These are phyloP conservation scores for Sporothrix sp. DNA, from an alignment of 2,329 filamentous ascomycete genomes.

Conservation along the genomic window DNA sequence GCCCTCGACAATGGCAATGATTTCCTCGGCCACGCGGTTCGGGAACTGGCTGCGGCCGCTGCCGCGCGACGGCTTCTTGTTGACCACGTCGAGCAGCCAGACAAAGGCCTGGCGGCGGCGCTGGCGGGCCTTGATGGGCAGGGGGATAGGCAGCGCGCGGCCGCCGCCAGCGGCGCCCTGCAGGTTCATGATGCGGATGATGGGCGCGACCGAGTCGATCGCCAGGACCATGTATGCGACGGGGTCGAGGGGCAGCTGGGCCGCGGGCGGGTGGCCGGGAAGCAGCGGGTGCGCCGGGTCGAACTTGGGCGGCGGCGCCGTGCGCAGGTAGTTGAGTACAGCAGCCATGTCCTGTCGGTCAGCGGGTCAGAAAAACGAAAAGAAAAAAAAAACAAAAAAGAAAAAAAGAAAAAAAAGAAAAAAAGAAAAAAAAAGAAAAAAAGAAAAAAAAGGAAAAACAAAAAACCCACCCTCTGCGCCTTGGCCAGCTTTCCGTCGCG, in stretches of 20 bases:
- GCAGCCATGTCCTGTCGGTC: slow-evolving; percentile 70
- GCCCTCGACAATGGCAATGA: slow-evolving; percentile 81
- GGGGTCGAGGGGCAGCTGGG: slow-evolving; percentile 79
- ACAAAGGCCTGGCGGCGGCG: slow-evolving; percentile 67
- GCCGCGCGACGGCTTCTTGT: slow-evolving; percentile 63
- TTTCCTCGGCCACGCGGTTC: slow-evolving; percentile 70
- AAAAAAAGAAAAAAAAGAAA: too few species aligned
- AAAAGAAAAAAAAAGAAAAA: background rate
- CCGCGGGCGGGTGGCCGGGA: slow-evolving; percentile 64
- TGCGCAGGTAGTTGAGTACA: slow-evolving; percentile 77
- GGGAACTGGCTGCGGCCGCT: slow-evolving; percentile 66
- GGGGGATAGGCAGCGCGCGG: slow-evolving; percentile 69
- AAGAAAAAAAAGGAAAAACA: slow-evolving; percentile 3
- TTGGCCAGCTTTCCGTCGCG: slow-evolving; percentile 77
- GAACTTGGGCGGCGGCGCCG: slow-evolving; percentile 66
- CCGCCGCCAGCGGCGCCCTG: slow-evolving; percentile 80
- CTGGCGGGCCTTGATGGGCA: slow-evolving; percentile 66
- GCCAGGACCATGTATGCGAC: slow-evolving; percentile 81
- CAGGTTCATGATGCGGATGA: slow-evolving; percentile 68
- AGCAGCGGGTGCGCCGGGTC: slow-evolving; percentile 62
- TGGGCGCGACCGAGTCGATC: slow-evolving; percentile 84
- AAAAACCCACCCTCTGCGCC: slow-evolving; percentile 67
- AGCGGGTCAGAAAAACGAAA: background rate
- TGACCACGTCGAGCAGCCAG: slow-evolving; percentile 83
- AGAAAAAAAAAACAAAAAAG: background rate